Base-by-base conservation (phyloP, 805 yeast genomes). In the Brettanomyces custersianus region DNA sequence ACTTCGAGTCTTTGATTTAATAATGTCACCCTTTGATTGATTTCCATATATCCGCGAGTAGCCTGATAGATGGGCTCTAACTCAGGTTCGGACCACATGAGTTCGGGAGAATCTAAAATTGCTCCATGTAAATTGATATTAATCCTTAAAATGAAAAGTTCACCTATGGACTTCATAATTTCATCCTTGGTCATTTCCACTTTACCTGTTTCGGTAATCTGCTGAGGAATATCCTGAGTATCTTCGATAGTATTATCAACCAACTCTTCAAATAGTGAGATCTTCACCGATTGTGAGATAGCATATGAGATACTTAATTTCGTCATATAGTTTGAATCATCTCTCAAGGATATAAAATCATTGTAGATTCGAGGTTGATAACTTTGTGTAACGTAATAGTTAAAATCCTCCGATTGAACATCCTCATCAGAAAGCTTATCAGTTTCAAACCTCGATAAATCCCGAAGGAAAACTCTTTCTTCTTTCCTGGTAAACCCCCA, bases 1-100 rank as follows among this genome's bases (percentile, higher is more conserved):
- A 92, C 97, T 55, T 92, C 98, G 22, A 92, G 62, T 44, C 98
- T 70, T 54, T 92, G 96, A 54, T 92, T 92, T 36, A 92, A 63
- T 38, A 92, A 63, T 19, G 87, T 80, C 0, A 90, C 97, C 33
- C 98, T 66, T 60, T 90, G 97, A 54, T 88, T 88, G 48, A 92
- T 92, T 52, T 92, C 98, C 42, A 92, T 60, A 57, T 90, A 90
- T 1, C 96, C 96, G 55, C 97, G 74, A 2, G 95, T 87, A 0
- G 97, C 96, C 57, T 88, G 96, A 60, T 92, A 92, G 36, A 90
- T 87, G 1, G 98, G 98, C 55, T 92, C 98, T 42, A 92, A 66
- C 52, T 88, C 96, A 2, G 98, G 98, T 56, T 92, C 97, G 0
- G 96, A 77, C 98, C 98, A 92, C 96, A 92, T 87, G 40, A 92